A percentile compares a stretch with the other conserved stretches of the same genome.
phyloP scores from a whole-genome alignment of 164 flowering plant genomes.

The Kalanchoe fedtschenkoi region DNA sequence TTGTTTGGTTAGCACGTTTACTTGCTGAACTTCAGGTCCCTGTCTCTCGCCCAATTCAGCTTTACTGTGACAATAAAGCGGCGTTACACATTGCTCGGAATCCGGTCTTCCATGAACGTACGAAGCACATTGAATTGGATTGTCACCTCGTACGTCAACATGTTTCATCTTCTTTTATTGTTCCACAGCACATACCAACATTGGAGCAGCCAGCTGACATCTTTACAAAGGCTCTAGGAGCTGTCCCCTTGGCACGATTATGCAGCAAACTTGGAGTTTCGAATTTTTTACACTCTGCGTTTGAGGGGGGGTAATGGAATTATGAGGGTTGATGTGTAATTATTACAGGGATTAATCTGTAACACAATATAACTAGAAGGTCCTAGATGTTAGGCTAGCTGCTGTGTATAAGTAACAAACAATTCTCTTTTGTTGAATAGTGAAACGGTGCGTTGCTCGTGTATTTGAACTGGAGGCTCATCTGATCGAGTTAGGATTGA shows the following conservation, averaged over 20 bases:
- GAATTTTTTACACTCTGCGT: neutral
- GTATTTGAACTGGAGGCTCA: too few relatives aligned
- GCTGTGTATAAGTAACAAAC: too few relatives aligned
- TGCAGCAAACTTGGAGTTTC: neutral
- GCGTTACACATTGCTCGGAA: neutral
- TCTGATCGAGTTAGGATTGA: too few relatives aligned
- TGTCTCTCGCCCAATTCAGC: neutral
- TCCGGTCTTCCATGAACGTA: constrained; percentile 2
- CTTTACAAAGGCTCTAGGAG: neutral
- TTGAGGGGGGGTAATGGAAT: constrained; percentile 1
- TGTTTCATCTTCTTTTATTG: neutral
- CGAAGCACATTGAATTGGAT: constrained; percentile 2
- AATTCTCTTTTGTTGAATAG: too few relatives aligned
- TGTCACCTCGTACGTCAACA: neutral
- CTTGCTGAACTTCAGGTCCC: neutral
- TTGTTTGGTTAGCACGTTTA: neutral
- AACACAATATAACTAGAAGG: too few relatives aligned
- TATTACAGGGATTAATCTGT: too few relatives aligned
- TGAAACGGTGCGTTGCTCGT: too few relatives aligned
- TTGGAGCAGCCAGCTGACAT: neutral
- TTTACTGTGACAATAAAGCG: constrained; percentile 1
- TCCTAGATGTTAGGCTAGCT: too few relatives aligned
- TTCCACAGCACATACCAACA: neutral
- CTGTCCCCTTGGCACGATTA: neutral
- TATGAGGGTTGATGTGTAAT: too few relatives aligned